Conservation (phyloP, 2,329 filamentous ascomycete genomes). For the Ascochyta pisi region DNA sequence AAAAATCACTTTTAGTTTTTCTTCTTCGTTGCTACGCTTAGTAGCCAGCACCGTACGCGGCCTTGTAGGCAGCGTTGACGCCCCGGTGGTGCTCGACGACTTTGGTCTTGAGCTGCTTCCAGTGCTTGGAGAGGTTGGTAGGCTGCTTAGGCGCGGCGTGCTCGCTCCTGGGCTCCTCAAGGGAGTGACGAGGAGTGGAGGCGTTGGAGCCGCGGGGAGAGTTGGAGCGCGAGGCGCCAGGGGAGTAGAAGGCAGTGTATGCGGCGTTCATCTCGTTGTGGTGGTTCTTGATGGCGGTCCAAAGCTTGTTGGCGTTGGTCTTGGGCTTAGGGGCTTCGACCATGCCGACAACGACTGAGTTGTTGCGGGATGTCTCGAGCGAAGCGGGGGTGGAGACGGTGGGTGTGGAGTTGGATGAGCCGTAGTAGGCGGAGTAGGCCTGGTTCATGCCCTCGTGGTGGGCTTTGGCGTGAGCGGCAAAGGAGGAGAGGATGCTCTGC, state of each 20-base stretch:
- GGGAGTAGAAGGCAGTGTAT: slow-evolving; percentile 37
- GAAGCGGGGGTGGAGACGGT: slow-evolving; percentile 16
- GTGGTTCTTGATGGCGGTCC: slow-evolving; percentile 41
- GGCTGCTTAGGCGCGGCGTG: slow-evolving; percentile 13
- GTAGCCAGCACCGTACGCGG: slow-evolving; percentile 19
- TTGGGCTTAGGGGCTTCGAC: slow-evolving; percentile 18
- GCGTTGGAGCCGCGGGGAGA: slow-evolving; percentile 18
- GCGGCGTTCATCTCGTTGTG: slow-evolving; percentile 41
- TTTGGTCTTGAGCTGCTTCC: slow-evolving; percentile 35
- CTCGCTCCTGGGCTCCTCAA: slow-evolving; percentile 23
- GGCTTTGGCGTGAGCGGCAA: slow-evolving; percentile 37
- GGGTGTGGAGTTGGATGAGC: slow-evolving; percentile 4
- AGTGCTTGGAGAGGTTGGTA: slow-evolving; percentile 34
- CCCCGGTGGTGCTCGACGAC: slow-evolving; percentile 41
- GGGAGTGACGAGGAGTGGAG: slow-evolving; percentile 22
- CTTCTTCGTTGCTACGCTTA: background rate
- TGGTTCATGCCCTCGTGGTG: slow-evolving; percentile 42
- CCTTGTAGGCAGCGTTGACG: slow-evolving; percentile 33
- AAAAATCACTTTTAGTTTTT: slow-evolving; percentile 15
- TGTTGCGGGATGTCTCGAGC: slow-evolving; percentile 26
- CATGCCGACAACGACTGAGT: slow-evolving; percentile 23
- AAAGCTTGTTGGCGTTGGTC: slow-evolving; percentile 34
- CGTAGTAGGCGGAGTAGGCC: slow-evolving; percentile 36
- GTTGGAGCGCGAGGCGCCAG: slow-evolving; percentile 9
- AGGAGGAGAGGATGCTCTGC: slow-evolving; percentile 31